Conservation (phyloP, 2,329 filamentous ascomycete species). For the Ophiocordyceps camponoti-saundersi region DNA sequence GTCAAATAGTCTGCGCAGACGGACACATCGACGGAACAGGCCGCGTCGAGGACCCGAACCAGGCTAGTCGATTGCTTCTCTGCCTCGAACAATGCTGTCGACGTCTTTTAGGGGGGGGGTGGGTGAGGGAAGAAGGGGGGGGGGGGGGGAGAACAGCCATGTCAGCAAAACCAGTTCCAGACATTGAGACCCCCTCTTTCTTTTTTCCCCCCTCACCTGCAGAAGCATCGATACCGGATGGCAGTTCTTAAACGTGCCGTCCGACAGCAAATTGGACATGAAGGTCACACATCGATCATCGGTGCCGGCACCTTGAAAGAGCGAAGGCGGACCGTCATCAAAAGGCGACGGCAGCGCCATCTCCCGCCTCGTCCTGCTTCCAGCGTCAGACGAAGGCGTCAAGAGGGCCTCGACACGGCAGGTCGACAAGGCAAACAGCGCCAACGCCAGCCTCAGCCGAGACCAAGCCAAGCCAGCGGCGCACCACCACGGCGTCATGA, state of each 20-base stretch:
- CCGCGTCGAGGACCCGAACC: slow-evolving; percentile 60
- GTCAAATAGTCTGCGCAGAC: slow-evolving; percentile 51
- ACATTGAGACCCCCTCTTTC: too few relatives aligned
- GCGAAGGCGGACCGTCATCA: slow-evolving; percentile 44
- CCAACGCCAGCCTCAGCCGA: not conserved
- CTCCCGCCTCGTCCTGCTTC: too few relatives aligned
- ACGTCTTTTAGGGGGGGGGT: slow-evolving; percentile 39
- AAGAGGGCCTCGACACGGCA: not conserved
- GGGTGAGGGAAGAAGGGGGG: slow-evolving; percentile 7
- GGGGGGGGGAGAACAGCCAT: too few relatives aligned
- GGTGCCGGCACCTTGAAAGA: slow-evolving; percentile 37
- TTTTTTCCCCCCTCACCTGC: slow-evolving; percentile 30
- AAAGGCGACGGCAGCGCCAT: slow-evolving; percentile 44
- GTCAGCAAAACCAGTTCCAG: too few relatives aligned
- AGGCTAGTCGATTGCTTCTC: slow-evolving; percentile 54
- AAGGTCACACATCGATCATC: slow-evolving; percentile 44
- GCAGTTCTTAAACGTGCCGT: slow-evolving; percentile 54
- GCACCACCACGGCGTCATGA: too few relatives aligned
- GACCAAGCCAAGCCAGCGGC: not conserved
- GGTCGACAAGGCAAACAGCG: not conserved
- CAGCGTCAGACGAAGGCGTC: too few relatives aligned
- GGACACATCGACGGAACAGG: slow-evolving; percentile 52
- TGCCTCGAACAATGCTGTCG: slow-evolving; percentile 67
- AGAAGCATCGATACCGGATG: slow-evolving; percentile 74
- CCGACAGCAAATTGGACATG: slow-evolving; percentile 48